phyloP scores from a whole-genome alignment of 2,329 filamentous ascomycete species.

The Endocalyx cinctus region DNA sequence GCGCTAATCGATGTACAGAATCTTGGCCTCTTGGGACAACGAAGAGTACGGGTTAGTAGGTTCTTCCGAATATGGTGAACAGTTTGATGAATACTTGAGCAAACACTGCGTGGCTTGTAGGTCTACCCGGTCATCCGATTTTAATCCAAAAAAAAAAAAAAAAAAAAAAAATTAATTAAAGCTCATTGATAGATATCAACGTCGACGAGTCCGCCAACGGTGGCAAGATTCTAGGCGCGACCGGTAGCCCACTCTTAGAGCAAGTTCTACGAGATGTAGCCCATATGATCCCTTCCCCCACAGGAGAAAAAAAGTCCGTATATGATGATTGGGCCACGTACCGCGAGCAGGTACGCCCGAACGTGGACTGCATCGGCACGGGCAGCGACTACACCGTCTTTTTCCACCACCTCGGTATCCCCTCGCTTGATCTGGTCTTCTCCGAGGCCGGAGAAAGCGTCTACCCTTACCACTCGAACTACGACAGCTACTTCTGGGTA shows the following conservation, averaged over 20 bases:
- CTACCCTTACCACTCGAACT: slow-evolving; percentile 69
- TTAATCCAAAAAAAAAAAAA: neutral
- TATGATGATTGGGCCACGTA: slow-evolving; percentile 38
- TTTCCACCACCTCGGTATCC: slow-evolving; percentile 53
- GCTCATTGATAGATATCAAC: slow-evolving; percentile 42
- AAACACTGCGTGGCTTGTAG: slow-evolving; percentile 58
- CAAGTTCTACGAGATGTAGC: slow-evolving; percentile 51
- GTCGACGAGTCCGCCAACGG: slow-evolving; percentile 59
- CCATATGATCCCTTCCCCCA: slow-evolving; percentile 40
- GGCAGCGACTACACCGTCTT: slow-evolving; percentile 58
- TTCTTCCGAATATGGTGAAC: slow-evolving; percentile 73
- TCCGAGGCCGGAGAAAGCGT: slow-evolving; percentile 32
- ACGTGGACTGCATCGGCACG: slow-evolving; percentile 49
- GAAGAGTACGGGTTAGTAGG: slow-evolving; percentile 69
- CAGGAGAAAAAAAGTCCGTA: slow-evolving; percentile 43
- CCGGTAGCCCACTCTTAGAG: slow-evolving; percentile 57
- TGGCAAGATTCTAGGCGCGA: slow-evolving; percentile 49
- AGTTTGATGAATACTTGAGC: slow-evolving; percentile 63
- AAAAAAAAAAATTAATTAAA: slow-evolving; percentile 1
- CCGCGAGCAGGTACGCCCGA: slow-evolving; percentile 1
- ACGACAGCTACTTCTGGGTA: slow-evolving; percentile 73
- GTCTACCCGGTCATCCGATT: neutral
- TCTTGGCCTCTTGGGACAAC: slow-evolving; percentile 60
- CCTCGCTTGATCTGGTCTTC: slow-evolving; percentile 51
- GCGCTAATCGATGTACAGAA: too few relatives aligned